Evolutionary conservation across 2,329 filamentous ascomycete genomes (phyloP), one percentile per base, ranked within the genome.

Genomic region (Phaeosphaeria sp.): DNA sequence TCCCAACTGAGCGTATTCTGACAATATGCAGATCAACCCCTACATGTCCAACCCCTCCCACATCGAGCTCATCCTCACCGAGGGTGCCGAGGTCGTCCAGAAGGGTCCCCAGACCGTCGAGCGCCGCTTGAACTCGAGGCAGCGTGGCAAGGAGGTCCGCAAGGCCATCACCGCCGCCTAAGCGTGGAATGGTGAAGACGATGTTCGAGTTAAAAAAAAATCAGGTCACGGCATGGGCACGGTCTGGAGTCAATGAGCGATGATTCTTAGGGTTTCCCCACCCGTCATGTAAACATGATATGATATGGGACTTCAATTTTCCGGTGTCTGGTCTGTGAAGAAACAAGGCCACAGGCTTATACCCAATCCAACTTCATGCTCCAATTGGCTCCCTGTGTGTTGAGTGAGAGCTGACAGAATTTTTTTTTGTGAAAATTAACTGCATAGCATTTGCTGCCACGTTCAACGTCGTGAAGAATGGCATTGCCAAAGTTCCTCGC

Each of bases 11-110:
- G 4, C 17, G 24, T 63, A 48, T 17, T 36, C 62, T 63, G 63
- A 69, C 49, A 56, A 49, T 49, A 21, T 27, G 62, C 63, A 97
- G 93, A 99, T 99, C 87, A 99, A 99, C 90, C 95, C 95, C 67
- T 99, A 98, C 89, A 98, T 99, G 96, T 97, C 93, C 74, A 96
- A 96, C 90, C 95, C 95, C 74, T 99, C 94, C 91, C 95, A 99
- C 90, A 97, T 99, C 83, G 96, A 99, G 87, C 87, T 99, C 78
- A 99, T 99, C 89, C 89, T 99, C 76, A 97, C 94, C 79, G 96
- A 99, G 89, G 93, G 87, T 77, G 91, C 96, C 79, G 96, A 99
- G 88, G 88, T 91, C 75, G 92, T 99, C 76, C 88, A 93, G 85
- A 99, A 99, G 90, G 53, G 46, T 89, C 89, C 64, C 73, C 81